These are phyloP conservation scores for Monascus ruber DNA, from an alignment of 2,329 filamentous ascomycete genomes.

Conservation along the genomic window DNA sequence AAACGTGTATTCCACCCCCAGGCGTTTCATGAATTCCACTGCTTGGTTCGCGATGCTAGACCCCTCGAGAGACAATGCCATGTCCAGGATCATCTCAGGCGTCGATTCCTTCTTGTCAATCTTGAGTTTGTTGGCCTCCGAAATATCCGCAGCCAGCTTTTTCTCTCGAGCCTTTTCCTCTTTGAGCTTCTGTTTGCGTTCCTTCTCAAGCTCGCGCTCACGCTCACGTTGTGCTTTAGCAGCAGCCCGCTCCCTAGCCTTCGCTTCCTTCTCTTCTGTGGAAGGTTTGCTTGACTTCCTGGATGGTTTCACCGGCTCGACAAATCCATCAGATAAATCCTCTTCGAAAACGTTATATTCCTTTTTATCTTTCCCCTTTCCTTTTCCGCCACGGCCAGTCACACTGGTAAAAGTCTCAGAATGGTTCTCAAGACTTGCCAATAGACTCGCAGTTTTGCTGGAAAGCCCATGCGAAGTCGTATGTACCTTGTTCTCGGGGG, in stretches of 20 bases:
- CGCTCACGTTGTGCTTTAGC: constrained; percentile 37
- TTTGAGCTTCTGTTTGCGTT: constrained; percentile 21
- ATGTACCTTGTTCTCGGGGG: constrained; percentile 7
- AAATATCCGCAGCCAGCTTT: constrained; percentile 52
- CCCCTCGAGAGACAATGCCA: constrained; percentile 47
- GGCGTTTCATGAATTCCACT: constrained; percentile 30
- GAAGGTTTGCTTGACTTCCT: constrained; percentile 31
- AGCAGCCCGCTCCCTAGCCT: constrained; percentile 43
- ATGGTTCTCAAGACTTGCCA: constrained; percentile 21
- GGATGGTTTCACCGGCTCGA: constrained; percentile 22
- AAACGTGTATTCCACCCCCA: constrained; percentile 32
- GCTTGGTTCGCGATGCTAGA: constrained; percentile 34
- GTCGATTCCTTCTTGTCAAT: constrained; percentile 63
- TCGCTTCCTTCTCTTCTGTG: constrained; percentile 29
- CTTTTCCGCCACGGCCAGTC: constrained; percentile 4
- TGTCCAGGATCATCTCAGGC: constrained; percentile 65
- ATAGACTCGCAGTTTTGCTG: constrained; percentile 28
- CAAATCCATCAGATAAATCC: constrained; percentile 34
- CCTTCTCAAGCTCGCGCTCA: constrained; percentile 48
- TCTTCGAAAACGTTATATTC: constrained; percentile 12
- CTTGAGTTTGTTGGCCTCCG: constrained; percentile 61
- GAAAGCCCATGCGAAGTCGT: constrained; percentile 21
- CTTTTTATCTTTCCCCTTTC: constrained; percentile 1
- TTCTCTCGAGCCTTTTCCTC: constrained; percentile 54
- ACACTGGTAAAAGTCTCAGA: constrained; percentile 1